phyloP scores from a whole-genome alignment of 495 filamentous ascomycete genomes.

The Aspergillus bridgeri region DNA sequence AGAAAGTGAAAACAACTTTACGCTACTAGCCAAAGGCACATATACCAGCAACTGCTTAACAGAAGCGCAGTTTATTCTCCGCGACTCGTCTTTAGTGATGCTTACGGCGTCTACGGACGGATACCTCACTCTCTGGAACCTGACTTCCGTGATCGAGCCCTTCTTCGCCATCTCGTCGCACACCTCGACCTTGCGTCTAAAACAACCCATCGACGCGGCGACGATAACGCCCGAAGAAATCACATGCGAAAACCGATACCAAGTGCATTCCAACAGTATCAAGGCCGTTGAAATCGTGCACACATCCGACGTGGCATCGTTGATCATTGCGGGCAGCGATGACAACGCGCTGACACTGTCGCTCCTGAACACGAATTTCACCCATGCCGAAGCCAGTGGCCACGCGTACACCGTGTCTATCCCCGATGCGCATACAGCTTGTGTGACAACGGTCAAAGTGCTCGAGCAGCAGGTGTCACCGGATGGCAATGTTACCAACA shows the following conservation, averaged over 20 bases:
- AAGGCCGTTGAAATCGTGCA: slow-evolving; percentile 50
- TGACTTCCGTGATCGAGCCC: slow-evolving; percentile 30
- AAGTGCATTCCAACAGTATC: slow-evolving; percentile 72
- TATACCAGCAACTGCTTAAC: slow-evolving; percentile 83
- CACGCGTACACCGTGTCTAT: slow-evolving; percentile 52
- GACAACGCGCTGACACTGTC: slow-evolving; percentile 72
- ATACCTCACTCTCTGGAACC: slow-evolving; percentile 52
- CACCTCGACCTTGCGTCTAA: slow-evolving; percentile 16
- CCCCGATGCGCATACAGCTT: slow-evolving; percentile 73
- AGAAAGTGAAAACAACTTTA: slow-evolving; percentile 39
- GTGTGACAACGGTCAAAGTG: slow-evolving; percentile 63
- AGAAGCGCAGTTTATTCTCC: slow-evolving; percentile 55
- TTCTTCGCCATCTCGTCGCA: slow-evolving; percentile 27
- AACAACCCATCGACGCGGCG: slow-evolving; percentile 14
- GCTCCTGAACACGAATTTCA: slow-evolving; percentile 29
- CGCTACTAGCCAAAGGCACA: slow-evolving; percentile 49
- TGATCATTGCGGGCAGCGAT: slow-evolving; percentile 77
- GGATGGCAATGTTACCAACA: slow-evolving; percentile 5
- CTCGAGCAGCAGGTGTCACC: slow-evolving; percentile 23
- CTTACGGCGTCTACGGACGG: slow-evolving; percentile 65
- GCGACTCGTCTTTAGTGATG: slow-evolving; percentile 29
- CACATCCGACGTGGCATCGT: slow-evolving; percentile 26
- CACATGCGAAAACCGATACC: slow-evolving; percentile 34
- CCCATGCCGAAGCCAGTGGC: slow-evolving; percentile 6
- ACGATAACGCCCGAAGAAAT: slow-evolving; percentile 23